Conservation (phyloP, 768 basidiomycete genomes). For the Artomyces pyxidatus region DNA sequence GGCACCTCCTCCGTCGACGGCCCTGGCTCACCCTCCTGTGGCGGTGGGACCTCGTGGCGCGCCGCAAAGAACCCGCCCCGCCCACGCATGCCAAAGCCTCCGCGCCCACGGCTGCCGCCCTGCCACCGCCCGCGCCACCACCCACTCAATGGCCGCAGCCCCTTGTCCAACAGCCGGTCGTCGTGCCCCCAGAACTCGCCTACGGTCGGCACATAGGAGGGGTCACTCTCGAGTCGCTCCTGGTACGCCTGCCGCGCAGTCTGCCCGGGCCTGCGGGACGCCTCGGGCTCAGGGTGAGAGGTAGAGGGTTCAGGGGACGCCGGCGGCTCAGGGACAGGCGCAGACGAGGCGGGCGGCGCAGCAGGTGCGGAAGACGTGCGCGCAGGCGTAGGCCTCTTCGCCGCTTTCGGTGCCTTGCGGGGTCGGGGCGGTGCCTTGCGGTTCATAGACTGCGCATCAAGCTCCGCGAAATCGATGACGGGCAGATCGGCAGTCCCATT, state of each 20-base stretch:
- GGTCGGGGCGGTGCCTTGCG: slow-evolving; percentile 20
- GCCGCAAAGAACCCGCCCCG: slow-evolving; percentile 37
- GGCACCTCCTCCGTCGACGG: slow-evolving; percentile 30
- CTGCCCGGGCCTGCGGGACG: slow-evolving; percentile 38
- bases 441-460: slow-evolving; percentile 26
- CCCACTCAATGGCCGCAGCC: slow-evolving; percentile 70
- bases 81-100: slow-evolving; percentile 44
- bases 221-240: slow-evolving; percentile 72
- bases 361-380: slow-evolving; percentile 23
- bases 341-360: slow-evolving; percentile 12
- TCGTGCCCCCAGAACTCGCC: slow-evolving; percentile 96
- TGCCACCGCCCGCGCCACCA: slow-evolving; percentile 86
- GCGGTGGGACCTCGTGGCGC: slow-evolving; percentile 3
- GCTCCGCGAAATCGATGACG: slow-evolving; percentile 73
- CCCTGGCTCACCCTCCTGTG: slow-evolving; percentile 12
- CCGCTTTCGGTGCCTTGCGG: slow-evolving; percentile 19
- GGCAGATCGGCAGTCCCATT: slow-evolving; percentile 62
- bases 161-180: slow-evolving; percentile 79
- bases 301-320: slow-evolving; percentile 23
- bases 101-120: slow-evolving; percentile 57
- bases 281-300: slow-evolving; percentile 27
- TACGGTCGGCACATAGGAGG: slow-evolving; percentile 83
- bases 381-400: slow-evolving; percentile 25
- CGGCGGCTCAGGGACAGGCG: slow-evolving; percentile 26
- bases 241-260: slow-evolving; percentile 82